Evolutionary conservation across 306 rosid species (phyloP).

Genomic region (Erythrophleum fordii): DNA sequence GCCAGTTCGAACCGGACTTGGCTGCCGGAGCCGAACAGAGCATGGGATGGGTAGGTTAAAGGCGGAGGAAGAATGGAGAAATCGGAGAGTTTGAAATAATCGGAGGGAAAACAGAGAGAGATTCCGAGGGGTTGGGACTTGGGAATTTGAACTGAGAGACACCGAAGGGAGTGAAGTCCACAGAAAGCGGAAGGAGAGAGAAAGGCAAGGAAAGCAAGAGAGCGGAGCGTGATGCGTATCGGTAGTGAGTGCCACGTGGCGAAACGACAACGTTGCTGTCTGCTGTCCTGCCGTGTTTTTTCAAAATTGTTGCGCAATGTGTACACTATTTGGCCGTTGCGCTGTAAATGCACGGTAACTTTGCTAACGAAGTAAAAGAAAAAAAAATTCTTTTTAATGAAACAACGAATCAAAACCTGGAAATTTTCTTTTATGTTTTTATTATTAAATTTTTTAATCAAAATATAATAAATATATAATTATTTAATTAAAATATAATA

Average conservation of each 20-base stretch:
- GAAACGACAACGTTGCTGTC: background rate
- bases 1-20: slow-evolving; percentile 77
- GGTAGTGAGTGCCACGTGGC: slow-evolving; percentile 6
- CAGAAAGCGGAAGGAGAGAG: background rate
- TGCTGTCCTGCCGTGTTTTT: background rate
- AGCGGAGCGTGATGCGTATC: background rate
- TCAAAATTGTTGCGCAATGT: background rate
- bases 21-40: slow-evolving; percentile 66
- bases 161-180: background rate
- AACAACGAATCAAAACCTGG: no score
- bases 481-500: no score
- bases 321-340: background rate
- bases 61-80: background rate
- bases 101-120: slow-evolving; percentile 17
- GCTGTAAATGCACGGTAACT: background rate
- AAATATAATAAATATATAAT: no score
- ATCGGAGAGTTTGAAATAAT: background rate
- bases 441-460: no score
- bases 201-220: background rate
- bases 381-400: no score
- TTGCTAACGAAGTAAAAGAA: no score
- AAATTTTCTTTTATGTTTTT: no score
- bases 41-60: slow-evolving; percentile 46
- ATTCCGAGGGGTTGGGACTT: slow-evolving; percentile 8
- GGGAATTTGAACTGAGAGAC: background rate